Evolutionary conservation across 495 filamentous ascomycete genomes (phyloP), one percentile per base, ranked within the genome.

Genomic region (Podospora comata): DNA sequence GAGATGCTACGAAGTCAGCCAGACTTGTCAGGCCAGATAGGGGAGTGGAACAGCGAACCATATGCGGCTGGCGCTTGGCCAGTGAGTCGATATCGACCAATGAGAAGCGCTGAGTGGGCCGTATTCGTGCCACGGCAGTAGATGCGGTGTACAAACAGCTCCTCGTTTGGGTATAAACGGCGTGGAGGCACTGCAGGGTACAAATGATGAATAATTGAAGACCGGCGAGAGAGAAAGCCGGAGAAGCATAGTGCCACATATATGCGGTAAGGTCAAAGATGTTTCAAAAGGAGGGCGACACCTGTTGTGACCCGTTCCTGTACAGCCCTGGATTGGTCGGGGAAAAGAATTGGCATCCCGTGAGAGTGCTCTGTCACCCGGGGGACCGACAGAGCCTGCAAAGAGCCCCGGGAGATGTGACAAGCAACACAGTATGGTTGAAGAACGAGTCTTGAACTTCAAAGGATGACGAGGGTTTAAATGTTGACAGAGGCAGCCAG

Each of bases 201-300:
- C 62, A 6, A 48, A 63, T 63, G 15, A 44, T 54, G 62, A 54
- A 30, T 56, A 20, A 56, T 30, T 20, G 15, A 32, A 65, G 48
- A 16, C 20, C 28, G 34, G 53, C 16, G 44, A 48, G n/a, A 60
- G 16, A 58, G 32, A 20, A 30, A 7, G 20, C 65, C 16, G 59
- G 18, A 55, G 28, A 13, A 16, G 34, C 5, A 54, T 28, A 30
- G 53, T 19, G 64, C 64, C 64, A 63, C 65, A 65, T 64, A 32
- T 32, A 32, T 30, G 34, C 65, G 55, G 56, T 48, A 26, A 16
- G 61, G 65, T 60, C 27, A 27, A 48, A 63, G 48, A 53, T 62
- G 67, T 70, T 70, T 70, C 61, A 67, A 30, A 39, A 48, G 32
- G 23, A 66, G 60, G 48, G 62, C 55, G 62, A 30, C 39, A 63